These are phyloP conservation scores for Kokia cookei DNA, from an alignment of 441 rosid genomes.

Conservation along the genomic window DNA sequence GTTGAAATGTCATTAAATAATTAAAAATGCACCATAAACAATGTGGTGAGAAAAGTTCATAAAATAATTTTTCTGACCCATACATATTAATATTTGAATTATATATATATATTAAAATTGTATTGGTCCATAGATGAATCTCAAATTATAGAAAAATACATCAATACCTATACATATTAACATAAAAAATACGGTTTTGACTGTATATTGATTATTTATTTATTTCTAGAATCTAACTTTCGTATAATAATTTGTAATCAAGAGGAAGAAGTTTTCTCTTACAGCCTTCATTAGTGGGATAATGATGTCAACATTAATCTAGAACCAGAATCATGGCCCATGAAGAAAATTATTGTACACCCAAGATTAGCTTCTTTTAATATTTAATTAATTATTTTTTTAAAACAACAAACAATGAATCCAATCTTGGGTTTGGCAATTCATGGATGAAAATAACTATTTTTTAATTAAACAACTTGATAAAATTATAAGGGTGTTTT, in stretches of 20 bases:
- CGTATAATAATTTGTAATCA: neutral
- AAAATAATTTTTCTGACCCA: neutral
- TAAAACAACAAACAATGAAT: neutral
- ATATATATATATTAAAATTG: neutral
- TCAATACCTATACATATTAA: neutral
- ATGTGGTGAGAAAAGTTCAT: no score
- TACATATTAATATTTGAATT: neutral
- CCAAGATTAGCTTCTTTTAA: neutral
- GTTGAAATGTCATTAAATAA: no score
- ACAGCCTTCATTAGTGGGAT: slow-evolving; percentile 24
- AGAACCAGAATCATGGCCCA: slow-evolving; percentile 30
- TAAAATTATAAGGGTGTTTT: no score
- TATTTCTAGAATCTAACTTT: slow-evolving; percentile 21
- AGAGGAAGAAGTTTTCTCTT: slow-evolving; percentile 10
- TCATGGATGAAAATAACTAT: neutral
- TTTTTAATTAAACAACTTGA: no score
- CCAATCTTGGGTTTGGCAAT: neutral
- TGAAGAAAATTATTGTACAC: neutral
- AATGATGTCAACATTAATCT: slow-evolving; percentile 30
- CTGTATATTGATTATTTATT: neutral
- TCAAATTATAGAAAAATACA: neutral
- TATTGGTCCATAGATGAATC: no score
- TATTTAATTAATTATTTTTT: neutral
- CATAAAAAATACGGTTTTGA: neutral
- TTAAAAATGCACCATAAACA: no score